A percentile compares a stretch with the other conserved stretches of the same genome.
These are phyloP conservation scores for Ophiosphaerella herpotricha DNA, from an alignment of 2,329 filamentous ascomycete genomes.

Conservation along the genomic window DNA sequence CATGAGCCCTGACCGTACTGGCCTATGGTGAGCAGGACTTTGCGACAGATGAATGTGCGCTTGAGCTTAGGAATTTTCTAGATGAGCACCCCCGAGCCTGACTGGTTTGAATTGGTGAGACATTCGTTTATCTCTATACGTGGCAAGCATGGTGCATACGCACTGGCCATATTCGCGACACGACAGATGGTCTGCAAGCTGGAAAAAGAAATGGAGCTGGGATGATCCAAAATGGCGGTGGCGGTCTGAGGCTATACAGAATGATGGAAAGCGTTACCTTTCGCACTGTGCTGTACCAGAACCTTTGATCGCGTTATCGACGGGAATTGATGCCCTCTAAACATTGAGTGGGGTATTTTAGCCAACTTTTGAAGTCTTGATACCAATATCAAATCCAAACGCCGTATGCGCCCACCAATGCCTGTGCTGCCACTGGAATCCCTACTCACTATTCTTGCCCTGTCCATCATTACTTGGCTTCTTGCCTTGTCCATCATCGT, in stretches of 20 bases:
- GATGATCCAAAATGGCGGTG: no score
- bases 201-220: no score
- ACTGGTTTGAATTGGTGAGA: background rate
- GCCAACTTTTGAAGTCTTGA: background rate
- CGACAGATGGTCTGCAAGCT: no score
- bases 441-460: conserved; percentile 14
- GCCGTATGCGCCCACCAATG: background rate
- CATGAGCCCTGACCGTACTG: conserved; percentile 11
- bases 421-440: background rate
- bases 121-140: background rate
- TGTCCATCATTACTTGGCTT: conserved; percentile 6
- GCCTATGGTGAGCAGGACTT: background rate
- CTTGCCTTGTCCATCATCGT: conserved; percentile 23
- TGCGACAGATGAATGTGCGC: no score
- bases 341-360: background rate
- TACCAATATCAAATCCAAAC: background rate
- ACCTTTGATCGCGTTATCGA: no score
- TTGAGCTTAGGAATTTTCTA: no score
- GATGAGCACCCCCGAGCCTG: background rate
- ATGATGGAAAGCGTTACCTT: no score
- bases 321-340: no score
- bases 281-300: no score
- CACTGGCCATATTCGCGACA: no score
- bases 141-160: no score
- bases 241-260: no score